Conservation (phyloP, 2,329 filamentous ascomycete genomes). For the Pyricularia grisea region DNA sequence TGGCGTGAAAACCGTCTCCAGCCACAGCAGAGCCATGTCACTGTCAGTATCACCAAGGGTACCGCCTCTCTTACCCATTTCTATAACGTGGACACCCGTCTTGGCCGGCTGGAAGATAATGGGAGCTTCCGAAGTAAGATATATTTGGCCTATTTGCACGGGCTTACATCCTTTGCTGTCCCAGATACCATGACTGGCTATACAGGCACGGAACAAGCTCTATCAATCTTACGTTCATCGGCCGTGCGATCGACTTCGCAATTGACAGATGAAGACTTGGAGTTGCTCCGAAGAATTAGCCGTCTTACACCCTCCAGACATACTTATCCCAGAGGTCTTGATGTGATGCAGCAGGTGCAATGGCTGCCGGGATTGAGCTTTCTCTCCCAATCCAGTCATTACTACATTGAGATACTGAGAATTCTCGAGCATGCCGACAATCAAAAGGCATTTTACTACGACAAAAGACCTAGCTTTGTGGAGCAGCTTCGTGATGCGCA, state of each 20-base stretch:
- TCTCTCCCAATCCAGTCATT: neutral
- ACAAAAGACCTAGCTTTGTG: neutral
- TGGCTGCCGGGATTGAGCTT: neutral
- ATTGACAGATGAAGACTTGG: slow-evolving; percentile 22
- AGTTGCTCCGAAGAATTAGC: slow-evolving; percentile 26
- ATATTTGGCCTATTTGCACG: slow-evolving; percentile 42
- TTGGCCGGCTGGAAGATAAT: slow-evolving; percentile 42
- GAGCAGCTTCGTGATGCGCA: neutral
- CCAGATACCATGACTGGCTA: slow-evolving; percentile 35
- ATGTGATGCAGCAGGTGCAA: neutral
- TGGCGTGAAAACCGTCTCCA: slow-evolving; percentile 6
- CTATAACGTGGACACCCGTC: slow-evolving; percentile 36
- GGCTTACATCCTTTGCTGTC: slow-evolving; percentile 40
- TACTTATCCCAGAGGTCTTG: neutral
- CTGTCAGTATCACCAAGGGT: slow-evolving; percentile 14
- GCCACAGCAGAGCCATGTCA: neutral
- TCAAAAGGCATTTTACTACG: neutral
- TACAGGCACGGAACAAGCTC: too few species aligned
- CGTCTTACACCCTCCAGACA: slow-evolving; percentile 13
- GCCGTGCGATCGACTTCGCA: slow-evolving; percentile 21
- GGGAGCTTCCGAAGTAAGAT: slow-evolving; percentile 42
- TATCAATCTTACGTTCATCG: slow-evolving; percentile 34
- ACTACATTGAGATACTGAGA: neutral
- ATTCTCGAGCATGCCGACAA: neutral
- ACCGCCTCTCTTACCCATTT: slow-evolving; percentile 20